Conservation (phyloP, 176 grass and related monocot genomes). For the Oryza nivara region DNA sequence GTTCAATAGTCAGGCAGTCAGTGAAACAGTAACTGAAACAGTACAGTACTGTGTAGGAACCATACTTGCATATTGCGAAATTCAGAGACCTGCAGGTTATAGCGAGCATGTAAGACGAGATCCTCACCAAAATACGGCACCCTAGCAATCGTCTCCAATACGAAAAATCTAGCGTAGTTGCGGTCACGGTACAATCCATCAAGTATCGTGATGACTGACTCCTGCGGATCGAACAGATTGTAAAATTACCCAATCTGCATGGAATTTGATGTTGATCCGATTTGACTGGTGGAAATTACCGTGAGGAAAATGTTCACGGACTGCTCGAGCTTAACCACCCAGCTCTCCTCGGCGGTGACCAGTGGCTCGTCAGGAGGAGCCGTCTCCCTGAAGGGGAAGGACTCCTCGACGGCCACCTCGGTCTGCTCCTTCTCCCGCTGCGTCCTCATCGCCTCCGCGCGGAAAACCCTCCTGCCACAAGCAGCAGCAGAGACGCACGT, state of each 20-base stretch:
- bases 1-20: too few species aligned
- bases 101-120: background rate
- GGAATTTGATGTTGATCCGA: background rate
- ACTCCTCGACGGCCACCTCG: constrained; percentile 58
- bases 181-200: constrained; percentile 69
- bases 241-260: background rate
- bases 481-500: background rate
- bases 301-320: constrained; percentile 72
- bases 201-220: constrained; percentile 61
- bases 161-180: constrained; percentile 87
- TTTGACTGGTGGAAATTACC: constrained; percentile 37
- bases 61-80: too few species aligned
- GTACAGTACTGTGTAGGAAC: too few species aligned
- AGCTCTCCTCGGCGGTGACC: constrained; percentile 35
- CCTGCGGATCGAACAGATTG: constrained; percentile 47
- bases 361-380: constrained; percentile 15
- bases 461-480: constrained; percentile 21
- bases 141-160: constrained; percentile 87
- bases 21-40: too few species aligned
- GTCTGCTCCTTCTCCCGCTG: constrained; percentile 45
- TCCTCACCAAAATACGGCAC: constrained; percentile 92
- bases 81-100: too few species aligned
- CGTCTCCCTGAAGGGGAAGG: constrained; percentile 49
- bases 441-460: constrained; percentile 51
- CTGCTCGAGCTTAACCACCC: constrained; percentile 68